Percentiles rank a stretch among this genome's conserved stretches.
Conservation (phyloP, 257 asterid species). For the Penstemon davidsonii region DNA sequence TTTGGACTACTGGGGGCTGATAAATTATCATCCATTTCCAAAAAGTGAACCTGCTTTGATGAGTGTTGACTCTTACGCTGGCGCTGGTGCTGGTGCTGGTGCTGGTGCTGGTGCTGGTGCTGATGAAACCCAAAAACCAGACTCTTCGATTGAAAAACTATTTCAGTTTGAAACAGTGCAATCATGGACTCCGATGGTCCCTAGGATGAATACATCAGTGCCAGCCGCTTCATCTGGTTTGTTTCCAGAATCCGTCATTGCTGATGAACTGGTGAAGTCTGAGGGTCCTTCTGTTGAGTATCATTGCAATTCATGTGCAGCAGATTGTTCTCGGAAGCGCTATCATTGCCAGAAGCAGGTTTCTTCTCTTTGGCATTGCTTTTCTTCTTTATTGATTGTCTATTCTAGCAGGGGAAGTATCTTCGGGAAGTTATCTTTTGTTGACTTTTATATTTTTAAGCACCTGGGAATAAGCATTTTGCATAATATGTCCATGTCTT, state of each 20-base stretch:
- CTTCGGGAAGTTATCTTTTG: conserved; percentile 16
- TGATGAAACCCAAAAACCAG: conserved; percentile 44
- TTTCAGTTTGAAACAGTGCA: conserved; percentile 72
- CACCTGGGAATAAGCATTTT: not conserved
- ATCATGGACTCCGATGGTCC: conserved; percentile 54
- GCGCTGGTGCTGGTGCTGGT: conserved; percentile 32
- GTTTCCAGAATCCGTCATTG: conserved; percentile 65
- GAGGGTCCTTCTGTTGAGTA: conserved; percentile 90
- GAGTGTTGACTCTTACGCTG: conserved; percentile 30
- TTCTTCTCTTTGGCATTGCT: conserved; percentile 26
- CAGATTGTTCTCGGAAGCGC: conserved; percentile 96
- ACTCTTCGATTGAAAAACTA: conserved; percentile 59
- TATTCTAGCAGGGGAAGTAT: conserved; percentile 23
- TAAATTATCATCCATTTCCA: conserved; percentile 89
- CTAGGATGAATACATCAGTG: conserved; percentile 45
- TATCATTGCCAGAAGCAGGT: conserved; percentile 99
- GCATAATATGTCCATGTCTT: not conserved
- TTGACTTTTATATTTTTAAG: conserved; percentile 17
- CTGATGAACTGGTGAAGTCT: conserved; percentile 84
- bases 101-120: conserved; percentile 23
- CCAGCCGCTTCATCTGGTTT: conserved; percentile 69
- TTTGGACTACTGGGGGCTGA: conserved; percentile 97
- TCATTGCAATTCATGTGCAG: conserved; percentile 96
- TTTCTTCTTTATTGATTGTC: conserved; percentile 16
- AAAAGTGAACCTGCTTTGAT: conserved; percentile 43